Percentiles rank a stretch among this genome's conserved stretches.
These are phyloP conservation scores for Termitomyces sp. DNA, from an alignment of 768 basidiomycete genomes.

Conservation along the genomic window DNA sequence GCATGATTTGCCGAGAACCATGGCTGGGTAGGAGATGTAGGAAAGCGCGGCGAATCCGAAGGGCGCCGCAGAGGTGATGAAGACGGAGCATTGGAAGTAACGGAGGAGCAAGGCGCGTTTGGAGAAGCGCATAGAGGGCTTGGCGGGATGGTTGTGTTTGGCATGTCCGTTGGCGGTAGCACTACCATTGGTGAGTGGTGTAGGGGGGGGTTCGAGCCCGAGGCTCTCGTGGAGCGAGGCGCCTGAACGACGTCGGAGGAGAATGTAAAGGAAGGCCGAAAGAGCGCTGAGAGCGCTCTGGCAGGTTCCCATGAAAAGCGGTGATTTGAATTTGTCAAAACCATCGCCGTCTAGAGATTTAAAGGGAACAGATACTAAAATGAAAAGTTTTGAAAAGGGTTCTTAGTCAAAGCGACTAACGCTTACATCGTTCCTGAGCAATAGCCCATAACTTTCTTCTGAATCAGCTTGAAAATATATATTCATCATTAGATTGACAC, in stretches of 20 bases:
- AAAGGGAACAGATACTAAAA: constrained; percentile 79
- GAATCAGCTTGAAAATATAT: background rate
- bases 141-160: constrained; percentile 24
- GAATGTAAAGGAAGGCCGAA: constrained; percentile 73
- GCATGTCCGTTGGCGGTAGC: constrained; percentile 21
- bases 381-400: background rate
- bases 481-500: constrained; percentile 20
- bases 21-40: constrained; percentile 96
- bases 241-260: constrained; percentile 48
- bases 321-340: constrained; percentile 75
- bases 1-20: constrained; percentile 98
- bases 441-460: constrained; percentile 74
- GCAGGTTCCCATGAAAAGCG: constrained; percentile 78
- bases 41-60: constrained; percentile 94
- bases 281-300: constrained; percentile 77
- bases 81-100: constrained; percentile 80
- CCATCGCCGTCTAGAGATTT: constrained; percentile 55
- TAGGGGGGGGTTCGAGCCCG: constrained; percentile 45
- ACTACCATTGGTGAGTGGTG: constrained; percentile 16
- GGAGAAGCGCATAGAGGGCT: constrained; percentile 30
- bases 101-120: constrained; percentile 50
- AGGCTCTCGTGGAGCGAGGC: constrained; percentile 51
- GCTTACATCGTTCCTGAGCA: constrained; percentile 87
- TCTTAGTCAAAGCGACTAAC: background rate
- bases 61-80: constrained; percentile 88